Conservation (phyloP, 441 rosid genomes). For the Pelargonium australe region DNA sequence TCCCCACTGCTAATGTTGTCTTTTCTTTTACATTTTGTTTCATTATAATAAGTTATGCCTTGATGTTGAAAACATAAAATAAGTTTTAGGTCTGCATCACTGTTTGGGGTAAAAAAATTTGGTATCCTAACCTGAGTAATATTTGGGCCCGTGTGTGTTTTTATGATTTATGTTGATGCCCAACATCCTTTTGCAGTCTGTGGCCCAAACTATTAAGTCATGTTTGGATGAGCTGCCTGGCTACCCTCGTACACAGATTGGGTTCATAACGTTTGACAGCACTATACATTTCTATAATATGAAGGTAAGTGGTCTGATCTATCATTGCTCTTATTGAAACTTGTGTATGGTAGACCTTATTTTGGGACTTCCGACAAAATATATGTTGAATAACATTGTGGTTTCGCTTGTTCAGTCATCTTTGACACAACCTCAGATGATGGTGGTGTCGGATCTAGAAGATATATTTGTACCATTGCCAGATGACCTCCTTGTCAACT, state of each 20-base stretch:
- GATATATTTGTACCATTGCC: constrained; percentile 91
- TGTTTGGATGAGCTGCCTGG: constrained; percentile 95
- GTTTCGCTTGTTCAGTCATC: constrained; percentile 69
- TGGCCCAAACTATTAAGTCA: constrained; percentile 85
- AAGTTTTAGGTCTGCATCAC: neutral
- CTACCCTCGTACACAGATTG: constrained; percentile 95
- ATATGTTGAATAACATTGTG: constrained; percentile 20
- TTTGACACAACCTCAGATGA: constrained; percentile 96
- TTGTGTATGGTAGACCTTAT: constrained; percentile 13
- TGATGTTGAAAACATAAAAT: neutral
- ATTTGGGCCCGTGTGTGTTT: neutral
- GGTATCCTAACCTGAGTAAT: neutral
- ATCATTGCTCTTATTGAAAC: constrained; percentile 6
- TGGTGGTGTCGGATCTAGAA: constrained; percentile 96
- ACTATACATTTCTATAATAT: constrained; percentile 92
- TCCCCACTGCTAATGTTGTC: too few relatives aligned
- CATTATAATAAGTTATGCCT: too few relatives aligned
- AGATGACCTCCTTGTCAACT: constrained; percentile 97
- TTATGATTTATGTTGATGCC: constrained; percentile 6
- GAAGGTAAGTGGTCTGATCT: constrained; percentile 59
- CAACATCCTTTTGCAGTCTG: constrained; percentile 44
- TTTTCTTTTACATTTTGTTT: too few relatives aligned
- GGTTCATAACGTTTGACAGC: constrained; percentile 96
- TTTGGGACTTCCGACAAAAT: neutral
- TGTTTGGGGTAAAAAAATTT: neutral